Conservation (phyloP, 768 basidiomycete species). For the Asterophora parasitica region DNA sequence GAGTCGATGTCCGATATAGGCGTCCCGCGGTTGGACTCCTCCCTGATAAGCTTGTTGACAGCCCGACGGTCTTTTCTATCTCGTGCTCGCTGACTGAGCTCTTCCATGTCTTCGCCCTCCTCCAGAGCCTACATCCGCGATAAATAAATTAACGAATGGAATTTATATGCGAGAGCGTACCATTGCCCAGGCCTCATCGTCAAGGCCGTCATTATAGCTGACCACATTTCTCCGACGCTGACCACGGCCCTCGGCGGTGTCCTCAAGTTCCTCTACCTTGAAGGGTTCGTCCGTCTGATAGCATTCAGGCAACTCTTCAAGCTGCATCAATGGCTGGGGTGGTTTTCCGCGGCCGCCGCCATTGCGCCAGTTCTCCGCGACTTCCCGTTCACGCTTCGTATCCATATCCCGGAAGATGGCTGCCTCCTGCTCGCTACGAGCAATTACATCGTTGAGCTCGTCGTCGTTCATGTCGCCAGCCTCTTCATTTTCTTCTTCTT, state of each 20-base stretch:
- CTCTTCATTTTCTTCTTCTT: conserved; percentile 87
- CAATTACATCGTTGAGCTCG: conserved; percentile 89
- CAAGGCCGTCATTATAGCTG: conserved; percentile 89
- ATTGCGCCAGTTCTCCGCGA: conserved; percentile 61
- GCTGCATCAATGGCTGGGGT: conserved; percentile 70
- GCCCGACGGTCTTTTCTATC: conserved; percentile 63
- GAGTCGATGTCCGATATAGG: conserved; percentile 58
- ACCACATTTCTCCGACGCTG: conserved; percentile 80
- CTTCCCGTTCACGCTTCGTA: conserved; percentile 66
- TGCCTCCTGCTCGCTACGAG: conserved; percentile 77
- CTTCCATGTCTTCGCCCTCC: conserved; percentile 76
- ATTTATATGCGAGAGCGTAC: conserved; percentile 30
- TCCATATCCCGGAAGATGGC: conserved; percentile 82
- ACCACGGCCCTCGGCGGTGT: conserved; percentile 75
- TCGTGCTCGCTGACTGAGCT: conserved; percentile 59
- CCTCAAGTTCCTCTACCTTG: conserved; percentile 55
- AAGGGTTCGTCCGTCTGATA: conserved; percentile 86
- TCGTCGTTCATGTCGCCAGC: conserved; percentile 91
- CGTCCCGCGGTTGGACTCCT: conserved; percentile 57
- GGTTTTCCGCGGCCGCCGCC: conserved; percentile 74
- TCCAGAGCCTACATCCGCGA: conserved; percentile 53
- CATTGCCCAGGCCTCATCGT: conserved; percentile 91
- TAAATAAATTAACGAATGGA: conserved; percentile 2
- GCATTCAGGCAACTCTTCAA: conserved; percentile 89
- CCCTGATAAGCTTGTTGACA: conserved; percentile 53